Percentiles rank a stretch among this genome's conserved stretches.
Conservation (phyloP, 192 early-diverging fungal species). For the Podila clonocystis region DNA sequence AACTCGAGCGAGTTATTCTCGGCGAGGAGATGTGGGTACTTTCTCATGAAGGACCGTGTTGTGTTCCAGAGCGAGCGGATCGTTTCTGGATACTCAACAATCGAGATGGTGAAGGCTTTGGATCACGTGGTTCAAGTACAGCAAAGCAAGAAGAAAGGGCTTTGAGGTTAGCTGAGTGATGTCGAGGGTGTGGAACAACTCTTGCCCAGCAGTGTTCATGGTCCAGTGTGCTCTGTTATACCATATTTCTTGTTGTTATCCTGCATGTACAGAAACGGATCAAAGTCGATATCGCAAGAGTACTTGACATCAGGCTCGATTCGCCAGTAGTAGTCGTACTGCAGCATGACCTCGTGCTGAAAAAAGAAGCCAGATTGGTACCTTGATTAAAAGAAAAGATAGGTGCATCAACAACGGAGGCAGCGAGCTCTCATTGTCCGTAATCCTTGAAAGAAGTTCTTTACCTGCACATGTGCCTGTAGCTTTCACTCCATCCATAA, state of each 20-base stretch:
- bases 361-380: constrained; percentile 84
- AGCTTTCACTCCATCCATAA: constrained; percentile 74
- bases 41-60: constrained; percentile 60
- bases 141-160: neutral
- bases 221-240: neutral
- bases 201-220: neutral
- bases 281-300: constrained; percentile 83
- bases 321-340: constrained; percentile 90
- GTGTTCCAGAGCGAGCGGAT: constrained; percentile 80
- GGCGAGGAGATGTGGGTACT: constrained; percentile 60
- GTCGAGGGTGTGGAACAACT: neutral
- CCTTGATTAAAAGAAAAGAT: constrained; percentile 9
- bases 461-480: constrained; percentile 82
- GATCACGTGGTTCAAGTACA: neutral
- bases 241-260: constrained; percentile 82
- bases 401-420: neutral
- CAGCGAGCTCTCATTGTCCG: neutral
- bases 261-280: constrained; percentile 85
- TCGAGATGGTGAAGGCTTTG: constrained; percentile 74
- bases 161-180: neutral
- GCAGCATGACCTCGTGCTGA: constrained; percentile 71
- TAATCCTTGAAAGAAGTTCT: neutral
- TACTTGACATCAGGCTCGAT: constrained; percentile 87
- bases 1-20: constrained; percentile 56
- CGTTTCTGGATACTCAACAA: constrained; percentile 75